Evolutionary conservation across 2,329 filamentous ascomycete species (phyloP).

Genomic region (Aspergillus sp.): DNA sequence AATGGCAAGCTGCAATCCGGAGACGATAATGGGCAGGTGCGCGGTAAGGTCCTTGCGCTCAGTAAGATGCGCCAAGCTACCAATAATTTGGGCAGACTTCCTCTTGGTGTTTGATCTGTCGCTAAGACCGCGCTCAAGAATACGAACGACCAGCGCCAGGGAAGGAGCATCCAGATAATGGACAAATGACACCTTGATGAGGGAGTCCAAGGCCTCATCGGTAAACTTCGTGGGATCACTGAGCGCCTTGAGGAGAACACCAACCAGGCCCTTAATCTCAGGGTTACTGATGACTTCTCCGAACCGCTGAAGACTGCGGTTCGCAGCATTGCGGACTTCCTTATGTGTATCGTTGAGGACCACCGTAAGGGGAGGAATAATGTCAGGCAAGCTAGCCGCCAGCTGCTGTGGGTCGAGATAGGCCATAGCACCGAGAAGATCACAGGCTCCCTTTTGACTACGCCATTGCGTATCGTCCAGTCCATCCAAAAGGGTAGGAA

Average conservation of each 20-base stretch:
- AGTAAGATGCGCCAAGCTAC: slow-evolving; percentile 92
- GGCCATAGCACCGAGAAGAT: slow-evolving; percentile 95
- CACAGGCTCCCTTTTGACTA: slow-evolving; percentile 96
- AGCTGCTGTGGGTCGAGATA: slow-evolving; percentile 96
- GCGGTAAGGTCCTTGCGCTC: slow-evolving; percentile 90
- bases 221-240: slow-evolving; percentile 98
- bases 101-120: slow-evolving; percentile 94
- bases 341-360: slow-evolving; percentile 98
- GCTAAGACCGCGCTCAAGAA: slow-evolving; percentile 84
- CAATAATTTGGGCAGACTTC: slow-evolving; percentile 96
- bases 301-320: slow-evolving; percentile 94
- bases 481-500: slow-evolving; percentile 86
- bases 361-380: slow-evolving; percentile 90
- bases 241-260: slow-evolving; percentile 88
- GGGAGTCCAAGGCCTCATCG: slow-evolving; percentile 84
- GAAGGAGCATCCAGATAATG: slow-evolving; percentile 98
- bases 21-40: slow-evolving; percentile 87
- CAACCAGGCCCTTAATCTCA: slow-evolving; percentile 89
- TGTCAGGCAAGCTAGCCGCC: slow-evolving; percentile 86
- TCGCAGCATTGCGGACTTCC: slow-evolving; percentile 86
- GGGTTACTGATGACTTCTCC: slow-evolving; percentile 98
- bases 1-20: slow-evolving; percentile 81
- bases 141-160: slow-evolving; percentile 88
- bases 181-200: slow-evolving; percentile 98
- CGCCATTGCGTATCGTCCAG: slow-evolving; percentile 96